These are phyloP conservation scores for Torrubiellomyces zombiae DNA, from an alignment of 2,329 filamentous ascomycete genomes.

Conservation along the genomic window DNA sequence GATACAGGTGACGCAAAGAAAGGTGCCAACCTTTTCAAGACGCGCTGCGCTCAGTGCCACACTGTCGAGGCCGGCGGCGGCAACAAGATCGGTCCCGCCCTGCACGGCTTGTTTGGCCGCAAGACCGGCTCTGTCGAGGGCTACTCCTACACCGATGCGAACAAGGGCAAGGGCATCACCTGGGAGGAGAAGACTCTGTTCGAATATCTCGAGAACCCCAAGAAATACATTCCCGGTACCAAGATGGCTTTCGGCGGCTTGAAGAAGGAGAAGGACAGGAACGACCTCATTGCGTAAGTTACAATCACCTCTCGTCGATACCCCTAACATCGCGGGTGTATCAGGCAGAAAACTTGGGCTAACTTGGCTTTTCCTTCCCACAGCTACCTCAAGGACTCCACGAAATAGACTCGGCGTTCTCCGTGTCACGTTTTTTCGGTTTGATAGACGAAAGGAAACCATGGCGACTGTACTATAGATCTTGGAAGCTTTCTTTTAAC, in stretches of 20 bases:
- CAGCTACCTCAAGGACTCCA: slow-evolving; percentile 53
- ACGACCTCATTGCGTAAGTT: slow-evolving; percentile 94
- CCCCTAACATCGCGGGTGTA: too few relatives aligned
- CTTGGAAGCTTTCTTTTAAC: too few relatives aligned
- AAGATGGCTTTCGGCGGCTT: slow-evolving; percentile 99
- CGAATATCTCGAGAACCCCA: slow-evolving; percentile 99
- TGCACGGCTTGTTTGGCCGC: slow-evolving; percentile 95
- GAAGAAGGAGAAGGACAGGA: slow-evolving; percentile 99
- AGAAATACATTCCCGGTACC: slow-evolving; percentile 99
- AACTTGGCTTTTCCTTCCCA: too few relatives aligned
- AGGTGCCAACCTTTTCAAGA: slow-evolving; percentile 99
- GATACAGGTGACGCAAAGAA: slow-evolving; percentile 80
- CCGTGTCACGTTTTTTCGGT: too few relatives aligned
- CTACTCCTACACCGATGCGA: slow-evolving; percentile 97
- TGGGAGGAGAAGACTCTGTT: slow-evolving; percentile 86
- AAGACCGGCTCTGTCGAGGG: slow-evolving; percentile 83
- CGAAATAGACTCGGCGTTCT: too few relatives aligned
- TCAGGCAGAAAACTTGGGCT: too few relatives aligned
- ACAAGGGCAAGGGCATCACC: slow-evolving; percentile 87
- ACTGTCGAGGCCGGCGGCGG: slow-evolving; percentile 76
- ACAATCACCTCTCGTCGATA: too few relatives aligned
- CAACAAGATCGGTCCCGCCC: slow-evolving; percentile 97
- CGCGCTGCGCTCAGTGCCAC: slow-evolving; percentile 96
- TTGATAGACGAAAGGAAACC: slow-evolving; percentile 18
- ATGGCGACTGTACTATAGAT: slow-evolving; percentile 25